Evolutionary conservation across 2,329 filamentous ascomycete genomes (phyloP).

Genomic region (Arthrinium puccinioides): DNA sequence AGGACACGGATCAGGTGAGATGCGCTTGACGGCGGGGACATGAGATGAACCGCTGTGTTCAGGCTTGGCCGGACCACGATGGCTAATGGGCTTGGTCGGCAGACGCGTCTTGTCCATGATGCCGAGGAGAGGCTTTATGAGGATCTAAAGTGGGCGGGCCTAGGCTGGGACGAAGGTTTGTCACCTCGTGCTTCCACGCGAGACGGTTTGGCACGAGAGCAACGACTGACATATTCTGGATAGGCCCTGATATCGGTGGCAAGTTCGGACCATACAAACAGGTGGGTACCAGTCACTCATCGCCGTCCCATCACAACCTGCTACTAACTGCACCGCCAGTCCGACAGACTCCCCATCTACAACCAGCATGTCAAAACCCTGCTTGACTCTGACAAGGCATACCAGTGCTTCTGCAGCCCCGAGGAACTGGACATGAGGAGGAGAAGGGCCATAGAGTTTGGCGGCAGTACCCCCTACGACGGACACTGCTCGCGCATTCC

Average conservation of each 20-base stretch:
- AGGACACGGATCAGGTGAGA: slow-evolving; percentile 86
- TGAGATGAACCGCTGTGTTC: slow-evolving; percentile 1
- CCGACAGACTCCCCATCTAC: slow-evolving; percentile 71
- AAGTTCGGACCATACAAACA: slow-evolving; percentile 81
- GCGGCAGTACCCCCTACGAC: slow-evolving; percentile 37
- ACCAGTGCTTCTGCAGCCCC: slow-evolving; percentile 85
- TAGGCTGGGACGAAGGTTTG: slow-evolving; percentile 86
- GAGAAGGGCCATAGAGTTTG: slow-evolving; percentile 48
- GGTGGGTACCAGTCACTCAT: slow-evolving; percentile 39
- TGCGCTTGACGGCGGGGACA: no score
- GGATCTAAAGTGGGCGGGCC: slow-evolving; percentile 81
- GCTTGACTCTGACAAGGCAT: slow-evolving; percentile 66
- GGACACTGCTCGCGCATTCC: slow-evolving; percentile 66
- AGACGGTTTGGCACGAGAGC: no score
- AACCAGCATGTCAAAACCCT: slow-evolving; percentile 61
- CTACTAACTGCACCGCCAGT: slow-evolving; percentile 38
- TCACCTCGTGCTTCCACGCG: no score
- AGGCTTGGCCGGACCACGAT: slow-evolving; percentile 22
- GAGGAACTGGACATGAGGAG: slow-evolving; percentile 64
- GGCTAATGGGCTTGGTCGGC: no score
- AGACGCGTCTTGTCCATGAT: slow-evolving; percentile 75
- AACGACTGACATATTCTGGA: no score
- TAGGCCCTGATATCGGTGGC: slow-evolving; percentile 74
- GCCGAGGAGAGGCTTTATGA: slow-evolving; percentile 71
- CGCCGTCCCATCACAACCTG: neutral